Conservation (phyloP, 257 asterid species). For the Orobanche coerulescens region DNA sequence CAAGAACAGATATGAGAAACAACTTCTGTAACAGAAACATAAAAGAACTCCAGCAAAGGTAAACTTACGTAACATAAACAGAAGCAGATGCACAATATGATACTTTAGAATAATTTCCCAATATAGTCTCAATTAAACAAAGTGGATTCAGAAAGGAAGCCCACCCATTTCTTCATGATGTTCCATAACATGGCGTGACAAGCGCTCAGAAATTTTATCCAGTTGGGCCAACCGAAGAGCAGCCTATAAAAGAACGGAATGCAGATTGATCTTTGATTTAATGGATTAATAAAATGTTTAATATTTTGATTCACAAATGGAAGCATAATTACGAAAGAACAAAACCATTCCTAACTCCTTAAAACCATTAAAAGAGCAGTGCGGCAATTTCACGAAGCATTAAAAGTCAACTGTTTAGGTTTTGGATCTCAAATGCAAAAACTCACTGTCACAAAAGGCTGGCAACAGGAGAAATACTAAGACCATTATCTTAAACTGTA, state of each 20-base stretch:
- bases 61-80: conserved; percentile 10
- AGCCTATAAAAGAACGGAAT: conserved; percentile 60
- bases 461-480: conserved; percentile 1
- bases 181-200: conserved; percentile 94
- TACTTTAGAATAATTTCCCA: conserved; percentile 5
- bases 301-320: conserved; percentile 18
- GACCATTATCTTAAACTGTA: conserved; percentile 7
- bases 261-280: conserved; percentile 25
- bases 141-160: conserved; percentile 30
- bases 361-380: conserved; percentile 7
- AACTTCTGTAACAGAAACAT: neutral
- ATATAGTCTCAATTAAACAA: neutral
- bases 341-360: neutral
- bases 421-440: neutral
- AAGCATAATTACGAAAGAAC: conserved; percentile 7
- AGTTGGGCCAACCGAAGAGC: conserved; percentile 79
- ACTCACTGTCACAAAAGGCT: conserved; percentile 2
- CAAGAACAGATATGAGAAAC: neutral
- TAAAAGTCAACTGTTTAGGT: neutral
- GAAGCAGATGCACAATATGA: conserved; percentile 12
- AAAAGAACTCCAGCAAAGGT: conserved; percentile 16
- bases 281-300: conserved; percentile 21
- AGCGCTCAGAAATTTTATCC: conserved; percentile 79
- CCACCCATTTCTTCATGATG: conserved; percentile 99
- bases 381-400: neutral